phyloP scores from a whole-genome alignment of 768 basidiomycete genomes.

The Daedaleopsis nitida region DNA sequence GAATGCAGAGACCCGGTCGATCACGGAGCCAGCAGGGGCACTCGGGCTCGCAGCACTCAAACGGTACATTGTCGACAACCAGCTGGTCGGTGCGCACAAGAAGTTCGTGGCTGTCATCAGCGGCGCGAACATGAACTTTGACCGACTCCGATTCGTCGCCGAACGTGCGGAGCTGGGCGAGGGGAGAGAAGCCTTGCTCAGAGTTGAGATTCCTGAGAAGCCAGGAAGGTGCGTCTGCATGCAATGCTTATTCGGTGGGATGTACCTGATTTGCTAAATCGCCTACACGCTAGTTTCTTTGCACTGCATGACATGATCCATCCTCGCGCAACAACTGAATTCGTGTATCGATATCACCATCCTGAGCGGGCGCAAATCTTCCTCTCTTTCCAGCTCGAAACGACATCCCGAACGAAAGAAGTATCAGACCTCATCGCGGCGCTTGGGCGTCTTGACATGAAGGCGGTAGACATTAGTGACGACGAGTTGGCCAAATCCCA shows the following conservation, averaged over 20 bases:
- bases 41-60: constrained; percentile 92
- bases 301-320: constrained; percentile 84
- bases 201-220: constrained; percentile 91
- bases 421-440: constrained; percentile 62
- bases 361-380: constrained; percentile 80
- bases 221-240: constrained; percentile 73
- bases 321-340: constrained; percentile 93
- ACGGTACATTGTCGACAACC: constrained; percentile 78
- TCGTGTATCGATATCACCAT: constrained; percentile 87
- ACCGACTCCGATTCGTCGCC: constrained; percentile 94
- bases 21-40: constrained; percentile 96
- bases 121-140: constrained; percentile 99
- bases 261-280: constrained; percentile 1
- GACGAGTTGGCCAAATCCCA: constrained; percentile 96
- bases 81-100: constrained; percentile 80
- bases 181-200: constrained; percentile 88
- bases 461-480: constrained; percentile 87
- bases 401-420: constrained; percentile 57
- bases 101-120: constrained; percentile 91
- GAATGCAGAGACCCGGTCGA: constrained; percentile 82
- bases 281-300: constrained; percentile 63
- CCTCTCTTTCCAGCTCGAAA: constrained; percentile 84
- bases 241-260: neutral
- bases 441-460: constrained; percentile 72
- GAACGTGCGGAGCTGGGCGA: constrained; percentile 98